Base-by-base conservation (phyloP, 805 yeast genomes). In the Starmerella apicola region DNA sequence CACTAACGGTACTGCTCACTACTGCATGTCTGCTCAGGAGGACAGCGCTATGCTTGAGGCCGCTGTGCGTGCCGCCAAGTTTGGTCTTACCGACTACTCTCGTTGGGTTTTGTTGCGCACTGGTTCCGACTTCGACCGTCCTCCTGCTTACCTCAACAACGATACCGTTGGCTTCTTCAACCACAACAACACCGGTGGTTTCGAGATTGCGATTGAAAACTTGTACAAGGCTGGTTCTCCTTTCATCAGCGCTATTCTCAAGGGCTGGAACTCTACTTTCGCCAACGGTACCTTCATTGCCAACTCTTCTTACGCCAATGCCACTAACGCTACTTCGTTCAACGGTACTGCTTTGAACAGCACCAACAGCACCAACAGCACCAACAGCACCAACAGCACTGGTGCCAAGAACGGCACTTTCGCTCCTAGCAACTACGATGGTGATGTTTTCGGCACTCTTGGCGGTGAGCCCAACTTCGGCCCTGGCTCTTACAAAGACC, bases 1-100 rank as follows among this genome's bases (percentile, higher is more conserved):
- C 54, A 69, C 80, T 48, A 76, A 76, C 51, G 76, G 75, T 39
- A 65, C 76, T 28, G 79, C 72, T 21, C 59, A 58, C 12, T 76
- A 74, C 62, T 72, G 79, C 56, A 54, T 75, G 32, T 68, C 79
- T 33, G 78, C 77, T 39, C 80, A 75, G 57, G 82, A 76, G 57
- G 82, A 76, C 54, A 71, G 74, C 53, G 81, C 81, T 15, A 63
- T 76, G 13, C 66, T 76, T 52, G 80, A 75, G 55, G 72, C 74
- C 7, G 57, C 76, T 41, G 50, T 72, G 34, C 68, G 82, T 62
- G 66, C 69, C 52, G 71, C 70, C 44, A 62, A 61, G 43, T 63
- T 62, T 48, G 78, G 76, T 8, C 62, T 74, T 44, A 72, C 71
- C 38, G 78, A 74, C 55, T 76, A 59, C 55, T 59, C 67, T 44